phyloP scores from a whole-genome alignment of 164 flowering plant genomes.

The Vitis amurensis region DNA sequence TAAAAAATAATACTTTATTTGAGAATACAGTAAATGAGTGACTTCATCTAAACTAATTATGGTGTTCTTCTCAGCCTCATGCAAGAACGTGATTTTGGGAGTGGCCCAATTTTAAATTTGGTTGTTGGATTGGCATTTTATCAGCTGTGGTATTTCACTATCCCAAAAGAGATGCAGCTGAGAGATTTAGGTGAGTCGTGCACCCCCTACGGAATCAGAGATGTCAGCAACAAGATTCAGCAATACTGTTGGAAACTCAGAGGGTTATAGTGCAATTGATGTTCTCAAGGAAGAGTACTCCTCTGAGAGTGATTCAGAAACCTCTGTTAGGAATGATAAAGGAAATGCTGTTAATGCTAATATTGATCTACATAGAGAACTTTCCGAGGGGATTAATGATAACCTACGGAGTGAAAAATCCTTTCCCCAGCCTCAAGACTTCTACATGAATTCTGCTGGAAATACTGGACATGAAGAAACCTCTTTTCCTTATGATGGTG shows the following conservation, averaged over 20 bases:
- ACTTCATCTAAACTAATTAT: neutral
- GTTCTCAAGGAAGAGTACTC: conserved; percentile 18
- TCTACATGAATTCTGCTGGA: conserved; percentile 39
- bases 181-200: conserved; percentile 21
- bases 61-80: conserved; percentile 38
- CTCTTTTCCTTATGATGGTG: conserved; percentile 15
- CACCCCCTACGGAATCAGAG: conserved; percentile 24
- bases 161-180: conserved; percentile 54
- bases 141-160: conserved; percentile 60
- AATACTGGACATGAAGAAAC: conserved; percentile 22
- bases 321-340: conserved; percentile 55
- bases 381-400: conserved; percentile 15
- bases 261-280: conserved; percentile 26
- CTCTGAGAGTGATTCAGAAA: conserved; percentile 33
- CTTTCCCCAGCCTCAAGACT: conserved; percentile 18
- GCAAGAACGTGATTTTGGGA: conserved; percentile 37
- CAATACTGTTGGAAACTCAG: conserved; percentile 21
- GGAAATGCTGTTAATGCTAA: conserved; percentile 2
- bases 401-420: conserved; percentile 15
- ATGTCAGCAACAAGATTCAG: conserved; percentile 15
- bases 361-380: conserved; percentile 6
- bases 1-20: neutral
- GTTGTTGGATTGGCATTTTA: conserved; percentile 61
- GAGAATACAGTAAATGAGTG: neutral
- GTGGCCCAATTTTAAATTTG: conserved; percentile 48